A percentile compares a stretch with the other conserved stretches of the same genome.
Conservation (phyloP, 2,329 filamentous ascomycete genomes). For the Cladophialophora yegresii region DNA sequence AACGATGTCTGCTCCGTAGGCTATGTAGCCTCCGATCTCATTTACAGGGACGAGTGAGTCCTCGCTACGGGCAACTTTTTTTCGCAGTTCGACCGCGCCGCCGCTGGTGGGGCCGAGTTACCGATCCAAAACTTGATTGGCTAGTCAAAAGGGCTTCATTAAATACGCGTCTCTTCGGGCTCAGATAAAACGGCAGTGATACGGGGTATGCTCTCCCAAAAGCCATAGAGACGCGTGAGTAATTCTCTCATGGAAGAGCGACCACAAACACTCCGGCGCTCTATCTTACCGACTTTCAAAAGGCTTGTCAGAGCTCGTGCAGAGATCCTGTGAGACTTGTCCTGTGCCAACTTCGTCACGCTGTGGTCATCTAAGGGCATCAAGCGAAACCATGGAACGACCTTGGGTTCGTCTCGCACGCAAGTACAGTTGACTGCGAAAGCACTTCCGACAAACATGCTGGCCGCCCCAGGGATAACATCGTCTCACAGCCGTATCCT, state of each 20-base stretch:
- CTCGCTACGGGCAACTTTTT: slow-evolving; percentile 12
- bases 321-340: too few relatives aligned
- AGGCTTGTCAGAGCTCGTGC: too few relatives aligned
- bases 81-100: slow-evolving; percentile 13
- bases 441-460: neutral
- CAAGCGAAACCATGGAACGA: neutral
- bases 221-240: too few relatives aligned
- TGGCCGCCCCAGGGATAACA: neutral
- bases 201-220: too few relatives aligned
- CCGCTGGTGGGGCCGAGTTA: neutral
- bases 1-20: neutral
- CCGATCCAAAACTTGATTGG: neutral
- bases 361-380: too few relatives aligned
- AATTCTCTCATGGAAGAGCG: too few relatives aligned
- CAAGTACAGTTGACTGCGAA: neutral
- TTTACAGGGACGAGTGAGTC: neutral
- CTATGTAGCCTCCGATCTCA: neutral
- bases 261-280: too few relatives aligned
- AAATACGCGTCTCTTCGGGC: neutral
- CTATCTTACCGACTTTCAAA: too few relatives aligned
- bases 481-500: neutral
- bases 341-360: too few relatives aligned
- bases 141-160: neutral
- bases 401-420: neutral
- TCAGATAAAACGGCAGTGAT: too few relatives aligned